Base-by-base conservation (phyloP, 306 rosid genomes). In the Psophocarpus tetragonolobus region DNA sequence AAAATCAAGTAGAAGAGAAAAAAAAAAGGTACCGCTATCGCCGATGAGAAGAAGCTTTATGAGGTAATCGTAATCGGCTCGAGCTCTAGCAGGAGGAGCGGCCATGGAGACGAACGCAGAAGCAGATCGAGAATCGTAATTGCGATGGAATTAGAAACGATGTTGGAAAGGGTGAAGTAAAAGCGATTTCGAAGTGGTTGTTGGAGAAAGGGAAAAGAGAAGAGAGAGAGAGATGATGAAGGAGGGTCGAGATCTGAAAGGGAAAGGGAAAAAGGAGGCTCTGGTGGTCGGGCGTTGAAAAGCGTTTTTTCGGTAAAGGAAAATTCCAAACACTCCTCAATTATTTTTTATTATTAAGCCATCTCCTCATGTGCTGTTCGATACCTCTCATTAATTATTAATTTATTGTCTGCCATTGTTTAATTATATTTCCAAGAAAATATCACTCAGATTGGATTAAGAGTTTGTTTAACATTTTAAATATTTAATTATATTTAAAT, bases 21-120 rank as follows among this genome's bases (percentile, higher is more conserved):
- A 30, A 27, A 71, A 79, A 61, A 86, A 72, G 80, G 71, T 82
- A 93, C 98, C 98, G 87, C 98, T 94, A 73, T 94, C 98, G 85
- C 98, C 98, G 87, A 93, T 93, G 75, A 93, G 88, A 47, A 93
- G 97, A 81, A 93, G 98, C 85, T 93, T 93, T 69, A 93, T 90
- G 58, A 93, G 98, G 71, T 88, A 93, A 86, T 93, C 98, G 75
- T 93, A 91, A 88, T 93, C 98, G 67, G 98, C 97, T 64, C 98
- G 96, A 77, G 97, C 98, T 88, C 98, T 84, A 5, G 91, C 96
- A 41, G 98, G 98, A 66, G 94, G 97, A 81, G 91, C 93, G 48
- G 93, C 91, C 93, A 89, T 89, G n/a, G 85, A 74, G 69, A 75
- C 27, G 17, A 82, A 64, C 65, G 33, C 44, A 38, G 21, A 47